Percentiles rank a stretch among this genome's conserved stretches.
phyloP scores from a whole-genome alignment of 192 early-diverging fungal genomes.

The Backusella psychrophila region DNA sequence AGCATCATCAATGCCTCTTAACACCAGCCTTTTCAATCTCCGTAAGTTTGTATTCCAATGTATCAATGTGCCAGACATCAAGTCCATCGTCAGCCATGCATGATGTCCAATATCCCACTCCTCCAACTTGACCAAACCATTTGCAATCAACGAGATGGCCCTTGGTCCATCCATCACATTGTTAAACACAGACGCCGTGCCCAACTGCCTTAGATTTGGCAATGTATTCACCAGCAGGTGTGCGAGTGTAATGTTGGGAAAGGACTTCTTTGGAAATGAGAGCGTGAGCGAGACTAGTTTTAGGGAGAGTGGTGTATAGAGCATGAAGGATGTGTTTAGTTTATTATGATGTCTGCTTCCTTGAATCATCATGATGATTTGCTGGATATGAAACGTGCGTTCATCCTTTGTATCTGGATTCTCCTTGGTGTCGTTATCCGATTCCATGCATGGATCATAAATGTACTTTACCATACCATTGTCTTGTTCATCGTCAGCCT shows the following conservation, averaged over 20 bases:
- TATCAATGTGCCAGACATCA: not conserved
- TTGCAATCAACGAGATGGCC: not conserved
- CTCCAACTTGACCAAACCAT: not conserved
- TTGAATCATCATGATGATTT: not conserved
- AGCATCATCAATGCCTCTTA: not conserved
- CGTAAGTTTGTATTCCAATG: not conserved
- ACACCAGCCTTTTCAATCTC: not conserved
- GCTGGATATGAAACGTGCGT: not conserved
- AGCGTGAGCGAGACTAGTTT: not conserved
- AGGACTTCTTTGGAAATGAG: not conserved
- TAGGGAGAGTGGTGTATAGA: not conserved
- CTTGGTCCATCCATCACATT: not conserved
- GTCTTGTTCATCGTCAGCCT: not conserved
- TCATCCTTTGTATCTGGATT: not conserved
- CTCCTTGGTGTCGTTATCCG: not conserved
- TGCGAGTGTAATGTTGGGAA: not conserved
- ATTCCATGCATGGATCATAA: not conserved
- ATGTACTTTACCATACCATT: not conserved
- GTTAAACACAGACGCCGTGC: not conserved
- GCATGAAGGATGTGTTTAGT: not conserved
- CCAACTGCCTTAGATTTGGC: not conserved
- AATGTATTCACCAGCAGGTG: not conserved
- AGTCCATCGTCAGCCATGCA: not conserved
- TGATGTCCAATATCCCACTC: not conserved
- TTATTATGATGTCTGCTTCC: not conserved